Evolutionary conservation across 208 protist genomes (phyloP).

Genomic region (Trypanosoma lewisi): DNA sequence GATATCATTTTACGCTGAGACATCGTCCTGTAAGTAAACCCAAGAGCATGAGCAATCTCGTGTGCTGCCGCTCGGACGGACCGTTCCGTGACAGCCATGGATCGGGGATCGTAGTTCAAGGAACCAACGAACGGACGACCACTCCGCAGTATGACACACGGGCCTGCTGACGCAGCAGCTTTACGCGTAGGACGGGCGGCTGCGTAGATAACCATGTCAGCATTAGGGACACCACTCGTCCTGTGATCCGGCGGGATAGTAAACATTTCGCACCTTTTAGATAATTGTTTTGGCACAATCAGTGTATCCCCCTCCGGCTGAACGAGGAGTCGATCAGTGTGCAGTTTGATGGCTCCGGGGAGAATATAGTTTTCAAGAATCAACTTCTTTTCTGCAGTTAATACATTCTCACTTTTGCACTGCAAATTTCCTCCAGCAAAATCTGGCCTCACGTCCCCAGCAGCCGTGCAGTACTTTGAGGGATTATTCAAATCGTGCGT

Average conservation of each 20-base stretch:
- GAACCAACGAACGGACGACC: not conserved
- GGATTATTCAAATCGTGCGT: not conserved
- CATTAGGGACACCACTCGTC: constrained; percentile 29
- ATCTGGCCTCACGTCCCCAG: constrained; percentile 18
- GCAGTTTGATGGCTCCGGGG: constrained; percentile 35
- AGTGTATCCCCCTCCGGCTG: constrained; percentile 19
- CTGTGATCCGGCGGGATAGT: constrained; percentile 39
- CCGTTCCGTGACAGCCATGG: not conserved
- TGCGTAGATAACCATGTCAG: constrained; percentile 72
- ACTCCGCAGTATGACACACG: not conserved
- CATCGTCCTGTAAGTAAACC: not conserved
- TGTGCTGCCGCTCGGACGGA: not conserved
- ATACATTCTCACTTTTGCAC: constrained; percentile 30
- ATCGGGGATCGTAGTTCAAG: not conserved
- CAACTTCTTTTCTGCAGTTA: constrained; percentile 32
- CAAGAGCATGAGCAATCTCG: constrained; percentile 6
- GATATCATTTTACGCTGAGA: not conserved
- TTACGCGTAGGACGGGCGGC: constrained; percentile 22
- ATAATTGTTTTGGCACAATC: constrained; percentile 6
- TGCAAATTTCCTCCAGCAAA: constrained; percentile 9
- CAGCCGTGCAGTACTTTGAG: constrained; percentile 36
- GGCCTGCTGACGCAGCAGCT: not conserved
- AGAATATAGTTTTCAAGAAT: constrained; percentile 30
- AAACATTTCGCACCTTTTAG: constrained; percentile 18
- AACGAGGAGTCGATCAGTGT: constrained; percentile 49